phyloP scores from a whole-genome alignment of 345 rosid genomes.

The Brassica nigra region DNA sequence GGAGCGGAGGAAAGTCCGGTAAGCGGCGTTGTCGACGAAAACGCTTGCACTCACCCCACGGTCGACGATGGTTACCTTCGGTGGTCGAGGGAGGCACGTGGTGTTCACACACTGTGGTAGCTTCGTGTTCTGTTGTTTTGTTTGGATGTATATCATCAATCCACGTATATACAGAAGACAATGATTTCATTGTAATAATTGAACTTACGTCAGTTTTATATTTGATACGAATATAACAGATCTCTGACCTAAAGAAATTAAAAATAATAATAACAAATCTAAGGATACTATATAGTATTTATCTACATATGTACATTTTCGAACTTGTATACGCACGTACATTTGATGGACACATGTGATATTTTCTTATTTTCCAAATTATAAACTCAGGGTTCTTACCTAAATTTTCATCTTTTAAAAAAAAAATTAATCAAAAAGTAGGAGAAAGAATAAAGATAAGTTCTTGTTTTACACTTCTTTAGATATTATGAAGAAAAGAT shows the following conservation, averaged over 20 bases:
- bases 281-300: too few relatives aligned
- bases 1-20: conserved; percentile 51
- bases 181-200: neutral
- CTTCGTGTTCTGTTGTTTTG: conserved; percentile 44
- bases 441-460: too few relatives aligned
- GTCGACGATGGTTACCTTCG: conserved; percentile 53
- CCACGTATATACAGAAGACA: neutral
- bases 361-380: neutral
- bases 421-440: neutral
- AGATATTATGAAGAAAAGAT: too few relatives aligned
- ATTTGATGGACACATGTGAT: neutral
- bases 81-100: conserved; percentile 63
- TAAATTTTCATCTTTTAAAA: too few relatives aligned
- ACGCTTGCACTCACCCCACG: conserved; percentile 58
- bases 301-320: neutral
- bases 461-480: too few relatives aligned
- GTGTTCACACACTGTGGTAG: conserved; percentile 59
- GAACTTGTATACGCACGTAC: neutral
- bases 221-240: neutral
- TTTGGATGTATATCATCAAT: neutral
- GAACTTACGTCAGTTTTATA: neutral
- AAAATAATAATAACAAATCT: neutral
- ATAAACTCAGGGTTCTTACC: neutral
- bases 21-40: conserved; percentile 66
- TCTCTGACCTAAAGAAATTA: neutral